These are phyloP conservation scores for Leucogyrophana mollusca DNA, from an alignment of 768 basidiomycete species.

Conservation along the genomic window DNA sequence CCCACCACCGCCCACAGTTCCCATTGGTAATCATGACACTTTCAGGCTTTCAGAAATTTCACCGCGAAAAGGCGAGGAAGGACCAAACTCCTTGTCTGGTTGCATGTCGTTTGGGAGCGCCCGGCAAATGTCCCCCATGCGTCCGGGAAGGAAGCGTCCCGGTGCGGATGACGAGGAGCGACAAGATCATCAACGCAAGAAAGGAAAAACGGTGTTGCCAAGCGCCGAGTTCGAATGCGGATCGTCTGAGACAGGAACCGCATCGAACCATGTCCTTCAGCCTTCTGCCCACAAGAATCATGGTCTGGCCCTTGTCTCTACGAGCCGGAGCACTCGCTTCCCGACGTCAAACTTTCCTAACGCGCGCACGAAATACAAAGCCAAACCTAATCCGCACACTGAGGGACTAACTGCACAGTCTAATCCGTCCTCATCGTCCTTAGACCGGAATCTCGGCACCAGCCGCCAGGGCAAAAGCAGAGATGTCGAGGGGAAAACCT, in stretches of 20 bases:
- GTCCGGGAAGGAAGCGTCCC: conserved; percentile 48
- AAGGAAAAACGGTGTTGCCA: conserved; percentile 24
- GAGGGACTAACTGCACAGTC: conserved; percentile 11
- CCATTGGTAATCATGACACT: conserved; percentile 11
- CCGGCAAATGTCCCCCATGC: conserved; percentile 36
- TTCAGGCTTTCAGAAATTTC: conserved; percentile 55
- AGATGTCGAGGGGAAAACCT: conserved; percentile 6
- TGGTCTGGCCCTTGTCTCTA: conserved; percentile 6
- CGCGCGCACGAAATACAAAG: conserved; percentile 29
- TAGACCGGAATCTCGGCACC: conserved; percentile 10
- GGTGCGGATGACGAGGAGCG: conserved; percentile 25
- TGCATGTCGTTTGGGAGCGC: conserved; percentile 15
- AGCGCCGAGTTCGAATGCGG: conserved; percentile 8
- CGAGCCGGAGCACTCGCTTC: conserved; percentile 3
- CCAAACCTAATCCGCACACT: conserved; percentile 13
- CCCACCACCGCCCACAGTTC: conserved; percentile 2
- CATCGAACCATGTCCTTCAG: conserved; percentile 3
- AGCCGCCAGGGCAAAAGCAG: conserved; percentile 10
- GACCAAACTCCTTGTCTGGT: conserved; percentile 9
- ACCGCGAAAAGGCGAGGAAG: conserved; percentile 29
- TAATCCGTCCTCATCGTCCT: conserved; percentile 17
- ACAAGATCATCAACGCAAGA: conserved; percentile 27
- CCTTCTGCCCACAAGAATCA: conserved; percentile 9
- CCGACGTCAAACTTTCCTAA: conserved; percentile 16
- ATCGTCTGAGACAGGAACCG: conserved; percentile 16